Conservation (phyloP, 179 eudicot species). For the Pouteria campechiana region DNA sequence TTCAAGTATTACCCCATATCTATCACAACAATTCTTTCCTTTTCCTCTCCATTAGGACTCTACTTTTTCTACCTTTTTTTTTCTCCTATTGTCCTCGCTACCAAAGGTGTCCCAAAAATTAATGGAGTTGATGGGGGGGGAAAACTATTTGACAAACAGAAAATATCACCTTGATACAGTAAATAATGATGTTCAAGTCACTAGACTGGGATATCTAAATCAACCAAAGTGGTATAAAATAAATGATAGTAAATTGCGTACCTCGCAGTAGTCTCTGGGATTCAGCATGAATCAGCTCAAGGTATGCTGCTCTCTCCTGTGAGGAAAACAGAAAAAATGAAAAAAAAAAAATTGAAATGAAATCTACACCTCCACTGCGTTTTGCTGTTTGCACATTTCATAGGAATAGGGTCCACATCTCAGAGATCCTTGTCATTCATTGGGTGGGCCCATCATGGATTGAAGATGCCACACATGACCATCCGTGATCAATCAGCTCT, state of each 20-base stretch:
- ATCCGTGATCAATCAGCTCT: neutral
- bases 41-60: no score
- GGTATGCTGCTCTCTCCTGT: conserved; percentile 43
- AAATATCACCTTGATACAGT: no score
- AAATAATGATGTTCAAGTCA: neutral
- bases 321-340: neutral
- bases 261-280: conserved; percentile 79
- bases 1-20: no score
- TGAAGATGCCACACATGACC: neutral
- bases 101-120: neutral
- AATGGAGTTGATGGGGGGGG: no score
- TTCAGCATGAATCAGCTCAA: conserved; percentile 59
- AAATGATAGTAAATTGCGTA: conserved; percentile 2
- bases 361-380: neutral
- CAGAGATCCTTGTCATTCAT: no score
- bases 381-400: no score
- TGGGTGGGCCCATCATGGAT: no score
- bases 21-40: no score
- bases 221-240: neutral
- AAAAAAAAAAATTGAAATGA: neutral
- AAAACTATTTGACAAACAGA: no score
- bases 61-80: no score
- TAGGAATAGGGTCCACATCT: no score
- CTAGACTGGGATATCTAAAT: neutral
- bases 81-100: no score